Percentiles rank a stretch among this genome's conserved stretches.
Evolutionary conservation across 106 monocot species (phyloP).

Genomic region (Platanthera zijinensis): DNA sequence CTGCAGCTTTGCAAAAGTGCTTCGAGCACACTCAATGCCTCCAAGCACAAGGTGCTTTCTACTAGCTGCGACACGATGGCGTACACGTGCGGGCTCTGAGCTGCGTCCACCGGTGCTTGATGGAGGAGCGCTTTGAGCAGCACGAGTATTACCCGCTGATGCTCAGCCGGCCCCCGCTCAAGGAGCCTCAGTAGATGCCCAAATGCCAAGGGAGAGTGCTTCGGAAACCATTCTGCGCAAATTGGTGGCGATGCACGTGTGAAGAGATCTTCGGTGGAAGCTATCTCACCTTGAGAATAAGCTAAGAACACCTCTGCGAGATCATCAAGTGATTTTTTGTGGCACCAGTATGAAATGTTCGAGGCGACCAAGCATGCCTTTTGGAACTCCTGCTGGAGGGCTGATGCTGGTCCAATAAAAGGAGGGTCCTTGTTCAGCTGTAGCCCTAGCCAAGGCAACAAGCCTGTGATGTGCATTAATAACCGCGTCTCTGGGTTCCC

Average conservation of each 20-base stretch:
- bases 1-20: conserved; percentile 86
- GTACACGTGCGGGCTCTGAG: conserved; percentile 94
- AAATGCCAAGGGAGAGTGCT: conserved; percentile 79
- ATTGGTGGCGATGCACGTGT: conserved; percentile 47
- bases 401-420: conserved; percentile 19
- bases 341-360: conserved; percentile 83
- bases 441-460: conserved; percentile 89
- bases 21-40: conserved; percentile 87
- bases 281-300: conserved; percentile 60
- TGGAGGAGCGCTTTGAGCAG: conserved; percentile 94
- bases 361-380: conserved; percentile 82
- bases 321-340: conserved; percentile 45
- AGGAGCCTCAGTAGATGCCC: conserved; percentile 87
- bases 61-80: conserved; percentile 89
- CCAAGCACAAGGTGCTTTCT: conserved; percentile 76
- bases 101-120: conserved; percentile 79
- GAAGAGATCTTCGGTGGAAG: conserved; percentile 66
- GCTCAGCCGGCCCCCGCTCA: conserved; percentile 76
- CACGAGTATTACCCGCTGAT: conserved; percentile 81
- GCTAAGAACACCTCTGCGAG: conserved; percentile 60
- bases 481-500: conserved; percentile 79
- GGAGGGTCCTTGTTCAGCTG: conserved; percentile 45
- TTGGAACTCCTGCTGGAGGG: conserved; percentile 52
- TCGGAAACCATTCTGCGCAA: conserved; percentile 92
- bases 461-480: conserved; percentile 85